Evolutionary conservation across 2,329 filamentous ascomycete species (phyloP).

Genomic region (Lithohypha guttulata): DNA sequence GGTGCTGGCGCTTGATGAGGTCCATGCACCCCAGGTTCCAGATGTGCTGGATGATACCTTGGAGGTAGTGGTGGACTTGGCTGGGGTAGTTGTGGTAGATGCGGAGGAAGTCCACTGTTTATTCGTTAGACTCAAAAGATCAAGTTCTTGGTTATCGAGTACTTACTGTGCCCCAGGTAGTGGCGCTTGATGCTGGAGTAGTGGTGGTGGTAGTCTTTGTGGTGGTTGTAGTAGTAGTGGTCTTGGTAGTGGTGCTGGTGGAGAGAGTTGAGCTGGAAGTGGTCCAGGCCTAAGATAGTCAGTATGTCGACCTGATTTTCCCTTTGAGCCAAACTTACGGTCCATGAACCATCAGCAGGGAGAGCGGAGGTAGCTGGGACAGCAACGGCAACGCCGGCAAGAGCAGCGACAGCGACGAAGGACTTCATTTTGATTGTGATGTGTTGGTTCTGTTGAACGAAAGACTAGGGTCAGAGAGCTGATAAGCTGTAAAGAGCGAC

Average conservation of each 20-base stretch:
- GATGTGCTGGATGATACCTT: too few relatives aligned
- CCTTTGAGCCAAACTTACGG: too few relatives aligned
- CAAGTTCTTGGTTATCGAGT: background rate
- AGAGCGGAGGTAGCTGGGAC: background rate
- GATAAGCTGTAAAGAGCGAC: conserved; percentile 2
- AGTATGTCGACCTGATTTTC: too few relatives aligned
- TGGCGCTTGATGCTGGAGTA: background rate
- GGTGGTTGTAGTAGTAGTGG: conserved; percentile 1
- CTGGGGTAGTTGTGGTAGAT: too few relatives aligned
- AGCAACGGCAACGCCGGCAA: conserved; percentile 5
- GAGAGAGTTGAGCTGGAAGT: background rate
- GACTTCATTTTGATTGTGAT: conserved; percentile 11
- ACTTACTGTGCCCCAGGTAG: background rate
- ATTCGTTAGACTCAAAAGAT: too few relatives aligned
- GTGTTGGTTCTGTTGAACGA: conserved; percentile 7
- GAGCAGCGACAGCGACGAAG: conserved; percentile 7
- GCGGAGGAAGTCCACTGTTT: too few relatives aligned
- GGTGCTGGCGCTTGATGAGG: background rate
- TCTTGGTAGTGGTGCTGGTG: background rate
- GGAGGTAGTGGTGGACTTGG: background rate
- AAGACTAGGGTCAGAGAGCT: conserved; percentile 5
- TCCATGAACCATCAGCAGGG: too few relatives aligned
- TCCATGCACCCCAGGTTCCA: conserved; percentile 4
- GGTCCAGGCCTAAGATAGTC: too few relatives aligned
- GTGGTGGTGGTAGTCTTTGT: background rate